Conservation (phyloP, 2,329 filamentous ascomycete species). For the Diaporthe citrichinensis region DNA sequence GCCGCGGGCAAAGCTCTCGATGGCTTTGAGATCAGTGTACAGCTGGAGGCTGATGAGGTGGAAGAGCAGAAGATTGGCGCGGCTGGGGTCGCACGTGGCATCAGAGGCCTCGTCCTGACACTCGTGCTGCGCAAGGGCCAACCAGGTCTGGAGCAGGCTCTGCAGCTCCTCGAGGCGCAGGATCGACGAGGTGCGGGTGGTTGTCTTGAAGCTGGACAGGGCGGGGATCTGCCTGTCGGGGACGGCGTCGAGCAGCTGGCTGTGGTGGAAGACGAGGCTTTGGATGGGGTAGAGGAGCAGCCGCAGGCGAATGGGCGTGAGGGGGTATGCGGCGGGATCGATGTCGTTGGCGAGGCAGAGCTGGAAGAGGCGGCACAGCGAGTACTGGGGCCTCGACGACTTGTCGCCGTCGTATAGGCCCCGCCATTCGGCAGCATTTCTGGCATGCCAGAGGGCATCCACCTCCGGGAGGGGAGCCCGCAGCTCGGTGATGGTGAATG, state of each 20-base stretch:
- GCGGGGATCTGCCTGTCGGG: neutral
- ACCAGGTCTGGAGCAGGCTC: neutral
- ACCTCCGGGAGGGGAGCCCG: neutral
- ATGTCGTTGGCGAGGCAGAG: neutral
- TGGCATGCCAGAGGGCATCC: neutral
- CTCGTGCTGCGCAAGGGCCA: neutral
- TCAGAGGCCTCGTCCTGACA: neutral
- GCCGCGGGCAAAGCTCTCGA: constrained; percentile 1
- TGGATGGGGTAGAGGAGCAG: neutral
- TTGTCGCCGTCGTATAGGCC: neutral
- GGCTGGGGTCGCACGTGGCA: neutral
- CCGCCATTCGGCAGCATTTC: neutral
- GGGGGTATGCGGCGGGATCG: neutral
- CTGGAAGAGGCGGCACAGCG: neutral
- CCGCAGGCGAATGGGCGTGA: neutral
- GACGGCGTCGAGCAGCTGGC: neutral
- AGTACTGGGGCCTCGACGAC: neutral
- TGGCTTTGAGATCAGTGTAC: constrained; percentile 1
- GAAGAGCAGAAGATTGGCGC: neutral
- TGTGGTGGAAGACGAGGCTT: neutral
- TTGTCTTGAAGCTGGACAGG: neutral
- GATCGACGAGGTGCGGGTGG: neutral
- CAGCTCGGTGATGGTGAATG: neutral
- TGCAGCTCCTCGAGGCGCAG: constrained; percentile 5
- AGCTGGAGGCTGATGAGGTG: neutral